These are phyloP conservation scores for Rhodomyrtus tomentosa DNA, from an alignment of 345 rosid genomes.

Conservation along the genomic window DNA sequence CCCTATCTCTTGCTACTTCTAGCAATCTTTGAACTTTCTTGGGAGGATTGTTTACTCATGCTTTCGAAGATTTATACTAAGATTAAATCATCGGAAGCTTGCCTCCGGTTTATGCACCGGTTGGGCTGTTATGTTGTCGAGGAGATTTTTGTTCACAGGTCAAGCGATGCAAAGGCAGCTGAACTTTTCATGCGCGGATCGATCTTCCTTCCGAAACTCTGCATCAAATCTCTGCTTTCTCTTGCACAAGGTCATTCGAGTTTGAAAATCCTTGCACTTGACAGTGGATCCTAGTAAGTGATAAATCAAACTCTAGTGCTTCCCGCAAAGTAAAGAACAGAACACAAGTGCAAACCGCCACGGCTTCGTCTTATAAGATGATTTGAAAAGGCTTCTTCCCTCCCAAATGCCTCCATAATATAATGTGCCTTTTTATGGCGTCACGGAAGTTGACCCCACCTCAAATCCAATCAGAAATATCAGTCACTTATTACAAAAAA, in stretches of 20 bases:
- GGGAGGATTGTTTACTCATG: neutral
- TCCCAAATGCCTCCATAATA: neutral
- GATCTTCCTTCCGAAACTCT: neutral
- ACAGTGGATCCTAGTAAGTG: neutral
- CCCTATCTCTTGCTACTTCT: neutral
- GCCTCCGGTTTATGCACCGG: neutral
- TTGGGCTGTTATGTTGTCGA: neutral
- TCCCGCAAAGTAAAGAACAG: too few species aligned
- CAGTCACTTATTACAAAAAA: neutral
- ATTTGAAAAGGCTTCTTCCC: neutral
- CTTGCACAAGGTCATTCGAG: neutral
- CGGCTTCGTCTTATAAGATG: neutral
- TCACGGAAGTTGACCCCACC: neutral
- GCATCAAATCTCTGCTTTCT: neutral
- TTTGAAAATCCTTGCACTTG: neutral
- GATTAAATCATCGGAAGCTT: neutral
- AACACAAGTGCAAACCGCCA: neutral
- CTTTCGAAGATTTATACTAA: neutral
- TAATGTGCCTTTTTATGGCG: neutral
- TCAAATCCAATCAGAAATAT: neutral
- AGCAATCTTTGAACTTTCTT: neutral
- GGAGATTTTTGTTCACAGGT: neutral
- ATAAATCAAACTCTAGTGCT: neutral
- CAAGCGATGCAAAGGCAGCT: neutral
- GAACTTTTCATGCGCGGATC: neutral